A percentile compares a stretch with the other conserved stretches of the same genome.
Conservation (phyloP, 2,329 filamentous ascomycete species). For the Pseudocercospora cruenta region DNA sequence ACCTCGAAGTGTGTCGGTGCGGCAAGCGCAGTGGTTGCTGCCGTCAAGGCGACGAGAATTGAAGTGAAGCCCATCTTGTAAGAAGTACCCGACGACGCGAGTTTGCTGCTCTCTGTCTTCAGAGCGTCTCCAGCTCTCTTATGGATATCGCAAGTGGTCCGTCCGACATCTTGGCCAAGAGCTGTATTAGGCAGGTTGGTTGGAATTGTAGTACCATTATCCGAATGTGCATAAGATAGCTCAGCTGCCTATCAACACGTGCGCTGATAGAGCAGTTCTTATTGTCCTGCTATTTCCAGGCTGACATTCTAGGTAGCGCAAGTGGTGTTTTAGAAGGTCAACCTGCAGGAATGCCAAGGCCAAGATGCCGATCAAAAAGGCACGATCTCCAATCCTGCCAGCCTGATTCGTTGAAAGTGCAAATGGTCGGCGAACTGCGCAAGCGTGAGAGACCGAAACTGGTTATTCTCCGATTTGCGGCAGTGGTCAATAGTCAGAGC, state of each 20-base stretch:
- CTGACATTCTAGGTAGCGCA: conserved; percentile 12
- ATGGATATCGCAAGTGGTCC: background rate
- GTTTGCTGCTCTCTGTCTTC: background rate
- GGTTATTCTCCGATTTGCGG: conserved; percentile 17
- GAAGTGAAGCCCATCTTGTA: conserved; percentile 29
- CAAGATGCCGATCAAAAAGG: conserved; percentile 25
- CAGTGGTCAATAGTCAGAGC: background rate
- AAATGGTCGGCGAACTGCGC: conserved; percentile 13
- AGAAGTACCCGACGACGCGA: background rate
- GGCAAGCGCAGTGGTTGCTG: conserved; percentile 27
- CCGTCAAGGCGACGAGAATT: conserved; percentile 26
- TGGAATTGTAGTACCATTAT: conserved; percentile 6
- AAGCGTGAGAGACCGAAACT: conserved; percentile 16
- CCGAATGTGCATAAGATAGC: conserved; percentile 10
- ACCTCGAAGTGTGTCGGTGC: conserved; percentile 28
- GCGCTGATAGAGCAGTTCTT: conserved; percentile 21
- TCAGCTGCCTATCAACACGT: conserved; percentile 18
- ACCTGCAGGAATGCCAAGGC: conserved; percentile 20
- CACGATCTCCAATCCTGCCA: conserved; percentile 2
- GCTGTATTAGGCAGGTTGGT: conserved; percentile 21
- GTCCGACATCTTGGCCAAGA: conserved; percentile 9
- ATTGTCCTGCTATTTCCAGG: conserved; percentile 15
- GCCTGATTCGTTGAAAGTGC: conserved; percentile 21
- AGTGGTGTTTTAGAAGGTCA: conserved; percentile 9
- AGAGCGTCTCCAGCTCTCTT: background rate